These are phyloP conservation scores for Betula pendula DNA, from an alignment of 306 rosid species.

Conservation along the genomic window DNA sequence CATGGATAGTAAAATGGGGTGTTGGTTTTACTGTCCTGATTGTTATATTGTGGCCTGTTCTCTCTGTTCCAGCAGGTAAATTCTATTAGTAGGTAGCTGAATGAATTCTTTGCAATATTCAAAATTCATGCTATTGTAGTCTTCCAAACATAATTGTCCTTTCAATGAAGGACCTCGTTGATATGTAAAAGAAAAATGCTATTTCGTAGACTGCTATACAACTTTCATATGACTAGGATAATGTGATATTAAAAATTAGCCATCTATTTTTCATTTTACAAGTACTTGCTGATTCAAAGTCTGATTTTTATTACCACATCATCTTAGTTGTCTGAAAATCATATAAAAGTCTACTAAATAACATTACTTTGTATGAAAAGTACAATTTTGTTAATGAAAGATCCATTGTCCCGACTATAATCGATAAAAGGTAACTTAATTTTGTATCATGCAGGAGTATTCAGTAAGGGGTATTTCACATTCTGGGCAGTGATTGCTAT, in stretches of 20 bases:
- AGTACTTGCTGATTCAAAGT: too few species aligned
- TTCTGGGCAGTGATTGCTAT: conserved; percentile 87
- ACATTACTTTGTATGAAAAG: too few species aligned
- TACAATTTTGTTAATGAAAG: background rate
- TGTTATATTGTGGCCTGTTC: conserved; percentile 81
- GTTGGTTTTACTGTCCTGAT: conserved; percentile 71
- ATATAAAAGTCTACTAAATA: too few species aligned
- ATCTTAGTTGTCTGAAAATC: too few species aligned
- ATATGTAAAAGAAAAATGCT: background rate
- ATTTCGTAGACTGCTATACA: too few species aligned
- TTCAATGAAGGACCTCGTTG: background rate
- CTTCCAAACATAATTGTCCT: background rate
- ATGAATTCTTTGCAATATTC: background rate
- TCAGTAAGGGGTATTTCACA: conserved; percentile 67
- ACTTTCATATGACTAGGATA: too few species aligned
- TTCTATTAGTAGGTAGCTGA: background rate
- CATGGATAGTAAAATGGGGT: conserved; percentile 90
- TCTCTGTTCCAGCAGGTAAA: conserved; percentile 83
- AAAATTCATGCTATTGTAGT: background rate
- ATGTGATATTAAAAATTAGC: too few species aligned
- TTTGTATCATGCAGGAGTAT: conserved; percentile 55
- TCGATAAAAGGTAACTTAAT: background rate
- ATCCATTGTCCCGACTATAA: background rate
- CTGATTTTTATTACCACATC: too few species aligned
- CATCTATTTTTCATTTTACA: too few species aligned